A percentile compares a stretch with the other conserved stretches of the same genome.
These are phyloP conservation scores for Capillidium heterosporum DNA, from an alignment of 371 early-diverging fungal genomes.

Conservation along the genomic window DNA sequence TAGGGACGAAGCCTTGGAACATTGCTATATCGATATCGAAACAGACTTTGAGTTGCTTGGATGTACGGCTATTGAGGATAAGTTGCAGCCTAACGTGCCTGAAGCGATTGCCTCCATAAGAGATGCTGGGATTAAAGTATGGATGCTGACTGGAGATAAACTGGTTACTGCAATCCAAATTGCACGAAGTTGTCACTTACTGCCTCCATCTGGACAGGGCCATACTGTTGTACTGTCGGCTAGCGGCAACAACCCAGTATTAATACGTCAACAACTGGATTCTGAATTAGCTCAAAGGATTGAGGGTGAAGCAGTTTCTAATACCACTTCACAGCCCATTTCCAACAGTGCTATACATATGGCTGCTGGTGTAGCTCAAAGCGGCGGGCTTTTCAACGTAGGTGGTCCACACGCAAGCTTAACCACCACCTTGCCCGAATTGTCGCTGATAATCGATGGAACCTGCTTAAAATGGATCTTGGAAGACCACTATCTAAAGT, in stretches of 20 bases:
- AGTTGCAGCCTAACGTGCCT: slow-evolving; percentile 85
- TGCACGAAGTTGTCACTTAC: slow-evolving; percentile 71
- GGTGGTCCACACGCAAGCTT: background rate
- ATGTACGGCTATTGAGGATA: slow-evolving; percentile 83
- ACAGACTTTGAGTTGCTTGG: slow-evolving; percentile 47
- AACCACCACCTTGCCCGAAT: slow-evolving; percentile 10
- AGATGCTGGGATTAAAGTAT: slow-evolving; percentile 80
- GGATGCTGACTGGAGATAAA: slow-evolving; percentile 99
- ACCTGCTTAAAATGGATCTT: slow-evolving; percentile 43
- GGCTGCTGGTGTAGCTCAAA: too few relatives aligned
- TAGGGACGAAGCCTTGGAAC: slow-evolving; percentile 68
- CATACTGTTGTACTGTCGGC: slow-evolving; percentile 15
- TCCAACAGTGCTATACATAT: too few relatives aligned
- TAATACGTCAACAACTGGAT: background rate
- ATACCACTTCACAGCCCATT: background rate
- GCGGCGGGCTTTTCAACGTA: too few relatives aligned
- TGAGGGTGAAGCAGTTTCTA: background rate
- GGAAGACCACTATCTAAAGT: slow-evolving; percentile 18
- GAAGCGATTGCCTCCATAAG: slow-evolving; percentile 76
- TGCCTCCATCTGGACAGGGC: slow-evolving; percentile 37
- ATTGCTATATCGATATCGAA: background rate
- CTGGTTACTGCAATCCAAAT: slow-evolving; percentile 96
- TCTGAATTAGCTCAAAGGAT: background rate
- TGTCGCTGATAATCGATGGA: slow-evolving; percentile 57
- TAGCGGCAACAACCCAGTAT: background rate